A percentile compares a stretch with the other conserved stretches of the same genome.
Evolutionary conservation across 192 early-diverging fungal genomes (phyloP).

Genomic region (Kickxella alabastrina): DNA sequence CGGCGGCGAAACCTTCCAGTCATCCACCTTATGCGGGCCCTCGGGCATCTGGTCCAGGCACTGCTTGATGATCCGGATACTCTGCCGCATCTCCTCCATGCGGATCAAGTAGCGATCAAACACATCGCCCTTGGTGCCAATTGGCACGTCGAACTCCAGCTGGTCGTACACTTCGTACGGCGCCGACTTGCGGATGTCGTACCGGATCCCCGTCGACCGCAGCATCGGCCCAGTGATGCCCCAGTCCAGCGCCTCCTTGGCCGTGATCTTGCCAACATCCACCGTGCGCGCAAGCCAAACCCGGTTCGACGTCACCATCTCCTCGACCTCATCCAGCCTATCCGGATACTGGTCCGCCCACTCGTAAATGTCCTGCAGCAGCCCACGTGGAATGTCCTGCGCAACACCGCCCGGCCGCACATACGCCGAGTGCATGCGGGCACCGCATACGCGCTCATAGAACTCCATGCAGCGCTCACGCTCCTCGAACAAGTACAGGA

Average conservation of each 20-base stretch:
- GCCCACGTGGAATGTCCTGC: conserved; percentile 85
- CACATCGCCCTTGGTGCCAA: conserved; percentile 92
- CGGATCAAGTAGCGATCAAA: conserved; percentile 96
- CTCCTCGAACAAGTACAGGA: conserved; percentile 99
- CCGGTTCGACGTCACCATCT: conserved; percentile 87
- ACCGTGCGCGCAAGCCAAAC: conserved; percentile 91
- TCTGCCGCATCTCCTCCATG: conserved; percentile 99
- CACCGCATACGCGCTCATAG: conserved; percentile 97
- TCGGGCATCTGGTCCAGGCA: conserved; percentile 95
- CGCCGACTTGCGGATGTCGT: conserved; percentile 89
- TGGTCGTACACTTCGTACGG: conserved; percentile 96
- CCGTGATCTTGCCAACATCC: conserved; percentile 81
- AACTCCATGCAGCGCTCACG: conserved; percentile 99
- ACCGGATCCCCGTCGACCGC: conserved; percentile 87
- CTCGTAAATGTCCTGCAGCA: conserved; percentile 92
- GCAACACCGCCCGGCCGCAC: conserved; percentile 95
- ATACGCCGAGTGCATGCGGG: conserved; percentile 97
- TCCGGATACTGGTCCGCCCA: conserved; percentile 90
- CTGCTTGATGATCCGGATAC: conserved; percentile 90
- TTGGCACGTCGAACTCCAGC: conserved; percentile 95
- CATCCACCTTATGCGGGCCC: conserved; percentile 92
- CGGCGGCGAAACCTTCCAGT: conserved; percentile 95
- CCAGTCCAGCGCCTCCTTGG: conserved; percentile 85
- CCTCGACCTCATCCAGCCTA: conserved; percentile 92
- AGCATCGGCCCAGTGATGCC: conserved; percentile 94